A percentile compares a stretch with the other conserved stretches of the same genome.
These are phyloP conservation scores for Aspergillus panamensis DNA, from an alignment of 495 filamentous ascomycete species.

Conservation along the genomic window DNA sequence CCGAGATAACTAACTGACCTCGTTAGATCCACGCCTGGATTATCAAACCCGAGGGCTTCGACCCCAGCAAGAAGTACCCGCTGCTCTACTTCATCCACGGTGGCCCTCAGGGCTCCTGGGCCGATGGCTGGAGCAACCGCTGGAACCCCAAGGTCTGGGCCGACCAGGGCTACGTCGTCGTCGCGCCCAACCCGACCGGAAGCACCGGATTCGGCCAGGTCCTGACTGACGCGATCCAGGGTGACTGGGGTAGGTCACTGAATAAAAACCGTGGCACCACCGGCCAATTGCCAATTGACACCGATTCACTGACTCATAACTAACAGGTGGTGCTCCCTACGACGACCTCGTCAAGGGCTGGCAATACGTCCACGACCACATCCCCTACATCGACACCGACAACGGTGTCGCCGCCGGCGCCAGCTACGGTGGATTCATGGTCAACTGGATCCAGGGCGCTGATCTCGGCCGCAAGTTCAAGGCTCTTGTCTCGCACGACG, in stretches of 20 bases:
- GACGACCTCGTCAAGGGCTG: constrained; percentile 52
- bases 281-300: no score
- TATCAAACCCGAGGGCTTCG: constrained; percentile 43
- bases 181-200: constrained; percentile 53
- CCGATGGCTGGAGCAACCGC: constrained; percentile 47
- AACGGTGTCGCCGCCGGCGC: constrained; percentile 48
- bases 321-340: constrained; percentile 45
- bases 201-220: constrained; percentile 49
- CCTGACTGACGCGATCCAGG: constrained; percentile 45
- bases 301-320: constrained; percentile 1
- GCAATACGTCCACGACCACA: constrained; percentile 47
- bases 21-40: constrained; percentile 49
- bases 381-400: constrained; percentile 48
- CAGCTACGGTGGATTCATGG: constrained; percentile 54
- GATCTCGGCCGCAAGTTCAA: constrained; percentile 51
- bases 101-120: constrained; percentile 50
- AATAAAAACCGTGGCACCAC: no score
- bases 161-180: constrained; percentile 56
- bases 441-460: constrained; percentile 57
- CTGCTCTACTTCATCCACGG: constrained; percentile 51
- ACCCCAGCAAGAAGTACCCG: constrained; percentile 47
- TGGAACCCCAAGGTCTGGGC: constrained; percentile 54
- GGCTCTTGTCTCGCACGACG: constrained; percentile 48
- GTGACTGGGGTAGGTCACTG: constrained; percentile 44
- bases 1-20: not conserved